Conservation (phyloP, 371 early-diverging fungal genomes). For the Quaeritorhiza haematococci region DNA sequence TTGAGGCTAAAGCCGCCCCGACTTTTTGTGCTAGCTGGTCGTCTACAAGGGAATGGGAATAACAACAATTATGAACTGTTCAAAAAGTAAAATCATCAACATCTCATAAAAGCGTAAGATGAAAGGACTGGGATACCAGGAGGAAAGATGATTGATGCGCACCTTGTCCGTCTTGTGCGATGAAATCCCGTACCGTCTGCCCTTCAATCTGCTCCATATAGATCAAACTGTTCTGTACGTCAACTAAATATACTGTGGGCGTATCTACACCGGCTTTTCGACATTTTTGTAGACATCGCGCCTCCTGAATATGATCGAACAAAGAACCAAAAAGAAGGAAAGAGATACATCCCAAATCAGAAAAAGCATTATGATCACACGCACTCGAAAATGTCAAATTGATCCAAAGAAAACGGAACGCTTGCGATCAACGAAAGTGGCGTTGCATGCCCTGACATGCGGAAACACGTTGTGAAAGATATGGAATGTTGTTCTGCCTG, state of each 20-base stretch:
- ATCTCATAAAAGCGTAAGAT: too few relatives aligned
- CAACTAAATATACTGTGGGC: slow-evolving; percentile 79
- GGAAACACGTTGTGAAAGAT: too few relatives aligned
- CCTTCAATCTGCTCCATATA: slow-evolving; percentile 85
- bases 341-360: neutral
- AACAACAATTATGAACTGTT: too few relatives aligned
- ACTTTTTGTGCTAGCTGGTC: slow-evolving; percentile 29
- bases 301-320: slow-evolving; percentile 56
- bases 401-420: too few relatives aligned
- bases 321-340: neutral
- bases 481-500: too few relatives aligned
- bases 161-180: slow-evolving; percentile 25
- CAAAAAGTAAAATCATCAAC: too few relatives aligned
- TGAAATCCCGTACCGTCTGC: slow-evolving; percentile 64
- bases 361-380: neutral
- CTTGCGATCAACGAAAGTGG: too few relatives aligned
- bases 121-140: neutral
- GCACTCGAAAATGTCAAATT: too few relatives aligned
- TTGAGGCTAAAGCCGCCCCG: slow-evolving; percentile 67
- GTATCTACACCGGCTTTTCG: slow-evolving; percentile 69
- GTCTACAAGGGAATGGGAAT: too few relatives aligned
- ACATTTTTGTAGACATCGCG: slow-evolving; percentile 71
- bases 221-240: slow-evolving; percentile 59
- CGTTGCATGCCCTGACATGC: too few relatives aligned
- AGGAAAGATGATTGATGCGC: neutral